Base-by-base conservation (phyloP, 2,329 filamentous ascomycete species). In the Sporothrix phasma region DNA sequence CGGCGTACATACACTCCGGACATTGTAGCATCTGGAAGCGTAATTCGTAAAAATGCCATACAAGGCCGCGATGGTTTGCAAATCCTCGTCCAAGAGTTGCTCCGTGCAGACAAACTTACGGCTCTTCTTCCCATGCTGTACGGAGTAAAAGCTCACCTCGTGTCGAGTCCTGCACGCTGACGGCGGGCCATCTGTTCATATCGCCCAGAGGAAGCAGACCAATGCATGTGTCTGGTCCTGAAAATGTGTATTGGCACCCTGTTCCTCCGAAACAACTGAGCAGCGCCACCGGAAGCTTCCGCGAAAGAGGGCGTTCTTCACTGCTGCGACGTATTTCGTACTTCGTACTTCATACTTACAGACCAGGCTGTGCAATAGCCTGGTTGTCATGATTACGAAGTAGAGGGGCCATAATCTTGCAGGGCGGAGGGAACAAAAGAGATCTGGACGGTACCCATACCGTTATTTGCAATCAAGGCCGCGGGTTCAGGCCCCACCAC, bases 101-200 rank as follows among this genome's bases (percentile, higher is more conserved):
- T 13, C n/a, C 51, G 19, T 58, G 22, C 22, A 26, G 31, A 39
- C n/a, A 26, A 10, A 13, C 39, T 45, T 45, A 24, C 39, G 45
- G 39, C 7, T 17, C 56, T 59, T 17, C 31, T 45, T 39, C 39
- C 24, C 22, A 31, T 59, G 31, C 19, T 37, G 24, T 5, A n/a
- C 41, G n/a, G n/a, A n/a, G n/a, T n/a, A n/a, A n/a, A 46, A 19
- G 43, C 4, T 37, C 22, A 13, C 39, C 17, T 59, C 39, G 39
- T 59, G 56, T 59, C 24, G 56, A 59, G 56, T 37, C 56, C 39
- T 46, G 39, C 39, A 59, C 15, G 54, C 24, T 43, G 24, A 59
- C 26, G 39, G 56, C 13, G 24, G 39, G n/a, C n/a, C 24, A 26
- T 46, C 19, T 15, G 19, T 19, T 59, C 39, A 58, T n/a, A 29